Conservation (phyloP, 176 grass and related monocot species). For the Ampelocalamus luodianensis region DNA sequence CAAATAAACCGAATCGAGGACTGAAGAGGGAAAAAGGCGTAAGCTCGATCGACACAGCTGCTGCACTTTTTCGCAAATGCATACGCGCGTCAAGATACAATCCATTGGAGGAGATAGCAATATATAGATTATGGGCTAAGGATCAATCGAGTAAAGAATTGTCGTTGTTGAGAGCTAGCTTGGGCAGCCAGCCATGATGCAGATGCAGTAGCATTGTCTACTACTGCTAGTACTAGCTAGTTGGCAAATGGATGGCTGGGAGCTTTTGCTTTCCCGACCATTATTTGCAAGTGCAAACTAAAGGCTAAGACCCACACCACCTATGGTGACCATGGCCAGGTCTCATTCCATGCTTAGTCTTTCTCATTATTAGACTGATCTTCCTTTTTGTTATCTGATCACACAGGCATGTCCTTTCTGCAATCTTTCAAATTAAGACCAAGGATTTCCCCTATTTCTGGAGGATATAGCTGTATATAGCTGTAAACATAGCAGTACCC, state of each 20-base stretch:
- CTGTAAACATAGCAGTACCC: too few relatives aligned
- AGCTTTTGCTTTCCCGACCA: slow-evolving; percentile 28
- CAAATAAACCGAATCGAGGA: slow-evolving; percentile 19
- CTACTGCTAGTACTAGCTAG: background rate
- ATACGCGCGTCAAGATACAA: too few relatives aligned
- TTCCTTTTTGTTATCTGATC: slow-evolving; percentile 27
- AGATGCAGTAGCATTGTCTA: slow-evolving; percentile 11
- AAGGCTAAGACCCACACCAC: background rate
- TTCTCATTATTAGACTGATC: slow-evolving; percentile 35
- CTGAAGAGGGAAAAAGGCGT: background rate
- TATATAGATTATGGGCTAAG: slow-evolving; percentile 5
- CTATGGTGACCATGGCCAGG: slow-evolving; percentile 23
- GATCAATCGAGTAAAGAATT: slow-evolving; percentile 13
- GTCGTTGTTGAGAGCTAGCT: slow-evolving; percentile 14
- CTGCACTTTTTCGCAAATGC: background rate
- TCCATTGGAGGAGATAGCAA: background rate
- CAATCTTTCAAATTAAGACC: slow-evolving; percentile 12
- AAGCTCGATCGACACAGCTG: background rate
- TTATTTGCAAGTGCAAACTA: slow-evolving; percentile 14
- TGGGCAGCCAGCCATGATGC: slow-evolving; percentile 12
- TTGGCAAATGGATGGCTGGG: slow-evolving; percentile 17
- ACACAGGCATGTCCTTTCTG: background rate
- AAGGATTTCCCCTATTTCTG: background rate
- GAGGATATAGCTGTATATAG: too few relatives aligned
- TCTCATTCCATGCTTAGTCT: slow-evolving; percentile 34